Base-by-base conservation (phyloP, 2,329 filamentous ascomycete species). In the Ceratocystis lukuohia region DNA sequence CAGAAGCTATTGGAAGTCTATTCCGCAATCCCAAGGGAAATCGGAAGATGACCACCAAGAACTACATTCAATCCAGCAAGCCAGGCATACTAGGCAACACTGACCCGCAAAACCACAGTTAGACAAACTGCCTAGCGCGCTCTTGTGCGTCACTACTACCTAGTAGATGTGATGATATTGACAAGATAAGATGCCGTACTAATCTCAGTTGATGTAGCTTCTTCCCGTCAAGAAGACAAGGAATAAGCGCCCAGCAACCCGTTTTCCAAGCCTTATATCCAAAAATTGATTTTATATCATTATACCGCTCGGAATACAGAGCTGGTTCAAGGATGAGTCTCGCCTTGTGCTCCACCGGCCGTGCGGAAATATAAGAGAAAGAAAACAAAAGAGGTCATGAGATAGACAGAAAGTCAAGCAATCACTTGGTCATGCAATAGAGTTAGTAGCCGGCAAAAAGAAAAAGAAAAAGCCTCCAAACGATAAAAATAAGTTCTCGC, bases 291-390 rank as follows among this genome's bases (percentile, higher is more conserved):
- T 57, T 65, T 66, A 67, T 70, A 25, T 82, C 78, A 69, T 80
- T 87, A 69, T 87, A 83, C 84, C 84, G 84, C 84, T 85, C 84
- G 83, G 84, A 87, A 87, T 87, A 87, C 84, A 87, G 82, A 86
- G 84, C 81, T 79, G 77, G 74, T 73, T 68, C 65, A 87, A 87
- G 84, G 84, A 87, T 84, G 77, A 78, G 74, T 84, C 84, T 87
- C 83, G 82, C 84, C 84, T 87, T 87, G 84, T 83, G 83, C 84
- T 87, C 84, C 84, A 87, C 84, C 84, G 84, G 83, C 83, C 84
- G 82, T 84, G 84, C 84, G 84, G 83, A 83, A 66, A 63, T 10
- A 28, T 44, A 12, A 28, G 59, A 59, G 25, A 7, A n/a, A 44
- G 30, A 64, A 57, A 65, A 66, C 6, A 62, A 67, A 64, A n/a